Evolutionary conservation across 148 eudicot genomes (phyloP).

Genomic region (Vaccinium myrtillus): DNA sequence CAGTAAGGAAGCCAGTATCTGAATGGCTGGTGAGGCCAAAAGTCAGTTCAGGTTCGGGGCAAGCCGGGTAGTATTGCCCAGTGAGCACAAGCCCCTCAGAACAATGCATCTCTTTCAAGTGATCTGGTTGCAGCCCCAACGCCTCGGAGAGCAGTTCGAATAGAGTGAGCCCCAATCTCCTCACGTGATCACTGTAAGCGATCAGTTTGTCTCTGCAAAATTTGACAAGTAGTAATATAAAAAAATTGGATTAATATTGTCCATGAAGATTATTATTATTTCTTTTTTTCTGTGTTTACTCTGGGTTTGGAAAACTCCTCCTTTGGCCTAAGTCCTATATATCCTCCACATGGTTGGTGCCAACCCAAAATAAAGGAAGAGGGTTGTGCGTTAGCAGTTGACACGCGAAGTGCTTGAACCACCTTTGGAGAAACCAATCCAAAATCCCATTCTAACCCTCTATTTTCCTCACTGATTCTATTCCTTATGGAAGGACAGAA

Average conservation of each 20-base stretch:
- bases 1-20: neutral
- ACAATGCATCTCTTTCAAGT: constrained; percentile 40
- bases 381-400: neutral
- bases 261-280: neutral
- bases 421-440: no score
- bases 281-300: no score
- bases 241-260: neutral
- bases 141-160: constrained; percentile 16
- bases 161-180: constrained; percentile 16
- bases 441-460: no score
- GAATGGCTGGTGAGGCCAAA: neutral
- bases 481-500: no score
- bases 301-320: neutral
- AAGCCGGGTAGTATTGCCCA: constrained; percentile 36
- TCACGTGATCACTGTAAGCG: constrained; percentile 26
- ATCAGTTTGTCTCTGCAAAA: constrained; percentile 24
- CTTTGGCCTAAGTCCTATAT: neutral
- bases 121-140: constrained; percentile 27
- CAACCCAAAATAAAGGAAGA: neutral
- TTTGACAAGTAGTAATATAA: neutral
- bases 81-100: constrained; percentile 7
- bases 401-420: no score
- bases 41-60: constrained; percentile 36
- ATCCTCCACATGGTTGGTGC: neutral
- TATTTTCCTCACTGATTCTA: no score